Conservation (phyloP, 2,329 filamentous ascomycete species). For the Penicillium polonicum region DNA sequence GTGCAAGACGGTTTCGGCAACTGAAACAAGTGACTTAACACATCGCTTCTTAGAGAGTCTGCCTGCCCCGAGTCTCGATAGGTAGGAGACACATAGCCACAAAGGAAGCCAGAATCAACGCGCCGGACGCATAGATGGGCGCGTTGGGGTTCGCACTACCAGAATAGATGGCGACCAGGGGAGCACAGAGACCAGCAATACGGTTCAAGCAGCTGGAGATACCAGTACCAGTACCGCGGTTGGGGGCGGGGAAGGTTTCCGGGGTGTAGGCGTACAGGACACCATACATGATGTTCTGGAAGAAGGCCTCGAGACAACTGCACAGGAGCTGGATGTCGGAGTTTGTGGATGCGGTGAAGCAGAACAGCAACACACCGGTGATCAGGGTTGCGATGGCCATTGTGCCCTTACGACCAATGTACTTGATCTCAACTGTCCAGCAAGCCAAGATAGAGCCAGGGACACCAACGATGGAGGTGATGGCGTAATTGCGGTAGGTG, state of each 20-base stretch:
- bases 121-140: conserved; percentile 48
- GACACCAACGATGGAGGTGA: conserved; percentile 72
- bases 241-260: conserved; percentile 57
- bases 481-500: conserved; percentile 76
- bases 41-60: conserved; percentile 32
- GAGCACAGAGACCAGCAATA: conserved; percentile 46
- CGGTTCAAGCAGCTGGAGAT: conserved; percentile 48
- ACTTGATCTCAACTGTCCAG: conserved; percentile 70
- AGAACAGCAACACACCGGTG: conserved; percentile 55
- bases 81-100: conserved; percentile 47
- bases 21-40: not conserved
- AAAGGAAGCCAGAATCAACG: conserved; percentile 46
- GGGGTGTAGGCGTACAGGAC: conserved; percentile 60
- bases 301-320: conserved; percentile 56
- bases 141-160: conserved; percentile 39
- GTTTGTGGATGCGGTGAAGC: conserved; percentile 52
- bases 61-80: conserved; percentile 49
- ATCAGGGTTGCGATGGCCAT: conserved; percentile 54
- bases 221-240: conserved; percentile 56
- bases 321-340: conserved; percentile 52
- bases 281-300: conserved; percentile 58
- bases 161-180: conserved; percentile 47
- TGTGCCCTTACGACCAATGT: conserved; percentile 57
- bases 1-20: not conserved
- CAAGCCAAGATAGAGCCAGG: conserved; percentile 74